phyloP scores from a whole-genome alignment of 371 early-diverging fungal genomes.

The Fennellomyces sp. region DNA sequence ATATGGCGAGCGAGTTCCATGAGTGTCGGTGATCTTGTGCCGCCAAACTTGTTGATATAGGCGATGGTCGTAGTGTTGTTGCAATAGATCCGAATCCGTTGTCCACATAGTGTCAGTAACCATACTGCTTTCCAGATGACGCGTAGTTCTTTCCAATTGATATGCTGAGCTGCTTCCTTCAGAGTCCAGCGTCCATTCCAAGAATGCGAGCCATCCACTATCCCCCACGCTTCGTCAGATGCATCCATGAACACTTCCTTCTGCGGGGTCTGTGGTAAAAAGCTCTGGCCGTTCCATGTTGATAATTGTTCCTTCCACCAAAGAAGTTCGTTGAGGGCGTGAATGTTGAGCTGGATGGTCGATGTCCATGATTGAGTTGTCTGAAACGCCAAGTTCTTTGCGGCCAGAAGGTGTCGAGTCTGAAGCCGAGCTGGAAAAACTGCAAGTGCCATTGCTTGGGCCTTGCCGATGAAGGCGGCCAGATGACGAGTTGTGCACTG shows the following conservation, averaged over 20 bases:
- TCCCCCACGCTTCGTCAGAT: conserved; percentile 23
- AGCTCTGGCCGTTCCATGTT: conserved; percentile 25
- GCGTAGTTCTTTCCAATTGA: conserved; percentile 13
- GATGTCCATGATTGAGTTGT: background rate
- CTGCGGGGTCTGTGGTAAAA: conserved; percentile 11
- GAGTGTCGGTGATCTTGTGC: conserved; percentile 21
- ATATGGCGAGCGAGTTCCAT: conserved; percentile 16
- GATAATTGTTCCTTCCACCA: conserved; percentile 25
- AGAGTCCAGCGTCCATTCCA: conserved; percentile 11
- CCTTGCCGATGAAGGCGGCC: conserved; percentile 24
- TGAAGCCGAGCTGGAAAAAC: conserved; percentile 24
- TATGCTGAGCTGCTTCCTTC: conserved; percentile 1
- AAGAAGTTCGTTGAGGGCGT: conserved; percentile 8
- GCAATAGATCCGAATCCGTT: conserved; percentile 12
- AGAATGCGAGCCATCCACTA: conserved; percentile 13
- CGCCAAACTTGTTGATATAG: conserved; percentile 31
- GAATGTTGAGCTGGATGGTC: background rate
- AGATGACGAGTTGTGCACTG: conserved; percentile 8
- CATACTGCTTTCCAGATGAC: conserved; percentile 12
- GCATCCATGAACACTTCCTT: conserved; percentile 29
- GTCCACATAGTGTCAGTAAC: conserved; percentile 7
- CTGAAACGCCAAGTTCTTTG: background rate
- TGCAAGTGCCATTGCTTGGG: conserved; percentile 21
- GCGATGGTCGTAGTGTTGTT: conserved; percentile 34
- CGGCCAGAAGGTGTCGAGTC: conserved; percentile 12